Conservation (phyloP, 768 basidiomycete genomes). For the Phaeotremella fagi region DNA sequence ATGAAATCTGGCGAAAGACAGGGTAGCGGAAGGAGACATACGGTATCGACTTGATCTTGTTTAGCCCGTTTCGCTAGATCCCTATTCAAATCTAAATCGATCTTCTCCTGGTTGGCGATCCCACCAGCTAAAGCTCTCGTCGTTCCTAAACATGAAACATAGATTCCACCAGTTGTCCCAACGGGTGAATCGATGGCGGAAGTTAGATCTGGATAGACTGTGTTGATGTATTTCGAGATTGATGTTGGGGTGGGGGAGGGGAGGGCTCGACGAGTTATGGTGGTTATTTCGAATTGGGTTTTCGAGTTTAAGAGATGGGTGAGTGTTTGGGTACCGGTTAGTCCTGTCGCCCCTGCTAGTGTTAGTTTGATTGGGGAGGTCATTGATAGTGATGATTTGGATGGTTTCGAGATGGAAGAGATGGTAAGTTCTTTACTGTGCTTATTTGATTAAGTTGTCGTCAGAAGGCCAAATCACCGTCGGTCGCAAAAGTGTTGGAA, state of each 20-base stretch:
- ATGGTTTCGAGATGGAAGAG: background rate
- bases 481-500: no score
- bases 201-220: slow-evolving; percentile 17
- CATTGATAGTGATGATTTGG: background rate
- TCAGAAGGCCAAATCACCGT: background rate
- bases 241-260: slow-evolving; percentile 6
- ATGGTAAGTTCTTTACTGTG: background rate
- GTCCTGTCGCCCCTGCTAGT: slow-evolving; percentile 43
- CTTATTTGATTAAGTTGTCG: no score
- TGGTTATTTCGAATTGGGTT: slow-evolving; percentile 31
- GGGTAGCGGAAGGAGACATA: slow-evolving; percentile 14
- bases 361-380: slow-evolving; percentile 20
- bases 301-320: slow-evolving; percentile 20
- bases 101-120: slow-evolving; percentile 32
- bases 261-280: slow-evolving; percentile 36
- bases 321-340: slow-evolving; percentile 38
- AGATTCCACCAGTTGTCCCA: slow-evolving; percentile 16
- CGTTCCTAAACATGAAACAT: slow-evolving; percentile 40
- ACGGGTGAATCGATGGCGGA: slow-evolving; percentile 6
- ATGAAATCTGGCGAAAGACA: no score
- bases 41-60: slow-evolving; percentile 35
- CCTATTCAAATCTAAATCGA: slow-evolving; percentile 40
- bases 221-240: slow-evolving; percentile 17
- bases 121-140: slow-evolving; percentile 38
- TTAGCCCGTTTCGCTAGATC: slow-evolving; percentile 40